Conservation (phyloP, 2,329 filamentous ascomycete genomes). For the Neocucurbitaria cava region DNA sequence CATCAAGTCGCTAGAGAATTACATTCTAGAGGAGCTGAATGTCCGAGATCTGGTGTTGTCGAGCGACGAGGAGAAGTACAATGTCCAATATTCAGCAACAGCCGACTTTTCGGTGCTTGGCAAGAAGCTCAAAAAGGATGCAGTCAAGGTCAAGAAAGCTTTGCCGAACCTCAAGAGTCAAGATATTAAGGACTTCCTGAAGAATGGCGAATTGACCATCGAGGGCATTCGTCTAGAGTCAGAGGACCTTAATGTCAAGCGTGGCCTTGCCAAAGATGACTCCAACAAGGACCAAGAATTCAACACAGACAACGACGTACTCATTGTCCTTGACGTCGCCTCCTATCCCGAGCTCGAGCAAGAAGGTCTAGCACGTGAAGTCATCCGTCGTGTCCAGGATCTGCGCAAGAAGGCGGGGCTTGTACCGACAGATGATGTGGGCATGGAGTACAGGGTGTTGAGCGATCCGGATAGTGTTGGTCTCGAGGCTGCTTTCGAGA, state of each 20-base stretch:
- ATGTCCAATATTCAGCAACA: slow-evolving; percentile 86
- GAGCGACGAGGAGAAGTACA: slow-evolving; percentile 87
- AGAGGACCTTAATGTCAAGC: slow-evolving; percentile 83
- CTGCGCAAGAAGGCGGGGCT: slow-evolving; percentile 93
- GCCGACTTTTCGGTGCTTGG: slow-evolving; percentile 95
- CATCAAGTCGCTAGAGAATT: slow-evolving; percentile 82
- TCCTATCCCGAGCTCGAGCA: slow-evolving; percentile 84
- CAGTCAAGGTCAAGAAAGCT: slow-evolving; percentile 88
- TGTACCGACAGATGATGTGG: slow-evolving; percentile 89
- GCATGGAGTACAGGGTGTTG: slow-evolving; percentile 89
- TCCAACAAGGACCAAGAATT: slow-evolving; percentile 79
- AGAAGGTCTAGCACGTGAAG: slow-evolving; percentile 88
- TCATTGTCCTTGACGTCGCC: slow-evolving; percentile 86
- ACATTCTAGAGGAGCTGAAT: slow-evolving; percentile 92
- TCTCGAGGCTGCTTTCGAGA: slow-evolving; percentile 71
- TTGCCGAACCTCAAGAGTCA: slow-evolving; percentile 79
- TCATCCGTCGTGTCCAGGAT: slow-evolving; percentile 91
- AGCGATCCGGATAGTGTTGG: slow-evolving; percentile 80
- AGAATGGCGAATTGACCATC: slow-evolving; percentile 76
- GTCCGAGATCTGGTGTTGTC: slow-evolving; percentile 84
- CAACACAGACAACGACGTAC: slow-evolving; percentile 86
- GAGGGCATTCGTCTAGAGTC: slow-evolving; percentile 84
- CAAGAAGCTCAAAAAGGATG: slow-evolving; percentile 97
- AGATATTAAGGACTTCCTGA: slow-evolving; percentile 80
- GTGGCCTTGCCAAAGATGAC: slow-evolving; percentile 76